phyloP scores from a whole-genome alignment of 176 grass and related monocot genomes.

The Neostapfia colusana region DNA sequence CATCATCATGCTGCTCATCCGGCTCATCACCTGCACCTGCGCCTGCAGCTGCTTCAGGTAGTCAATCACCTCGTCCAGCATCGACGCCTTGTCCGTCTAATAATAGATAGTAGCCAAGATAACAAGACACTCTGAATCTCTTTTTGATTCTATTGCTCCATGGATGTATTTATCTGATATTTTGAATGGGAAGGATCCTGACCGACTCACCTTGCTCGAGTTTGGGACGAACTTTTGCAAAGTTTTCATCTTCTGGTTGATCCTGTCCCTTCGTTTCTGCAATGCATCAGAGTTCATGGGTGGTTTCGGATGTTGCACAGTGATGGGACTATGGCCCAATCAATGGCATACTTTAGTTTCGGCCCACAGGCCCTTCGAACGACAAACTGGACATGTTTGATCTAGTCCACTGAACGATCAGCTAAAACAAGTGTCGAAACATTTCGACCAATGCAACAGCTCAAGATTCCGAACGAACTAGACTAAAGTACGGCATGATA shows the following conservation, averaged over 20 bases:
- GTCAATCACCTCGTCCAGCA: slow-evolving; percentile 96
- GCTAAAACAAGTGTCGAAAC: background rate
- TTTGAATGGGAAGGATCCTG: background rate
- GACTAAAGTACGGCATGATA: background rate
- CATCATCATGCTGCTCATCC: slow-evolving; percentile 87
- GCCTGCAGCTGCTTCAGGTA: slow-evolving; percentile 94
- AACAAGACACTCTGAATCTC: background rate
- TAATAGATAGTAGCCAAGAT: background rate
- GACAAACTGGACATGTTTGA: background rate
- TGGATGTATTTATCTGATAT: background rate
- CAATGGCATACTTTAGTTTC: background rate
- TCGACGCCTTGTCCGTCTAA: slow-evolving; percentile 95
- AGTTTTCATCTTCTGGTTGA: slow-evolving; percentile 94
- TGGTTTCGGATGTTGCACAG: background rate
- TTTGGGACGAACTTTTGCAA: slow-evolving; percentile 94
- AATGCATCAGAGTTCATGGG: background rate
- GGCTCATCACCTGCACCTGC: slow-evolving; percentile 77
- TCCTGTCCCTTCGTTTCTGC: slow-evolving; percentile 95
- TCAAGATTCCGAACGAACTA: background rate
- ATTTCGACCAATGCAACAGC: background rate
- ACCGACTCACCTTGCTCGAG: slow-evolving; percentile 71
- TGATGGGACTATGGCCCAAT: background rate
- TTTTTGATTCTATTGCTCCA: background rate
- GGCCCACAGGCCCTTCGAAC: background rate
- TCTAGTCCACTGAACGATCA: background rate